Percentiles rank a stretch among this genome's conserved stretches.
phyloP scores from a whole-genome alignment of 2,329 filamentous ascomycete species.

The Nemania abortiva region DNA sequence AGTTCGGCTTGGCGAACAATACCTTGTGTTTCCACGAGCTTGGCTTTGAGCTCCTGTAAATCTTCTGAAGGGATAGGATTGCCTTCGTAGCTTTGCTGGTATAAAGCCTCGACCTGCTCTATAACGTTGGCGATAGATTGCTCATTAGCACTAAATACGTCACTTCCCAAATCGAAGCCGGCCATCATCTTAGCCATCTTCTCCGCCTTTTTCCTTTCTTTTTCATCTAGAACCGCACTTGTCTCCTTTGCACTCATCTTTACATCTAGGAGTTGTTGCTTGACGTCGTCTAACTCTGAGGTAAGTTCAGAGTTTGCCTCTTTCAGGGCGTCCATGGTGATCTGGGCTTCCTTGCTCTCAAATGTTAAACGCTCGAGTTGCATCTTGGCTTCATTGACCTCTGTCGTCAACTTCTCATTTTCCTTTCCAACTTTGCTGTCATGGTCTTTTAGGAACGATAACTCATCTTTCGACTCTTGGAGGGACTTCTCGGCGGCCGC shows the following conservation, averaged over 20 bases:
- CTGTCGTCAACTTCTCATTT: slow-evolving; percentile 86
- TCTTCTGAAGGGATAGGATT: slow-evolving; percentile 86
- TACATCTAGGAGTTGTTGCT: slow-evolving; percentile 94
- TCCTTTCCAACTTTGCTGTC: slow-evolving; percentile 86
- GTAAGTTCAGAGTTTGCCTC: slow-evolving; percentile 96
- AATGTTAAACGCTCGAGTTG: slow-evolving; percentile 95
- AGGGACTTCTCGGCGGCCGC: slow-evolving; percentile 83
- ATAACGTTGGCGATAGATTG: slow-evolving; percentile 85
- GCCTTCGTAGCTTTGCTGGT: slow-evolving; percentile 80
- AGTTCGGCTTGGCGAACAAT: slow-evolving; percentile 94
- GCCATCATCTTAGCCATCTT: slow-evolving; percentile 99
- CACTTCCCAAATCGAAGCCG: slow-evolving; percentile 91
- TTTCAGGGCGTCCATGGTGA: slow-evolving; percentile 97
- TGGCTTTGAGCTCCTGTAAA: slow-evolving; percentile 79
- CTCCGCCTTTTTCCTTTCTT: slow-evolving; percentile 98
- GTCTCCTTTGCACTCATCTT: slow-evolving; percentile 98
- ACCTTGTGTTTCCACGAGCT: slow-evolving; percentile 88
- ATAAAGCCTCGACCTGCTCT: slow-evolving; percentile 81
- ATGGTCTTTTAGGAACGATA: slow-evolving; percentile 86
- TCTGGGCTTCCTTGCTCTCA: slow-evolving; percentile 95
- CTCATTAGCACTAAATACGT: slow-evolving; percentile 95
- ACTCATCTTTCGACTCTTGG: slow-evolving; percentile 86
- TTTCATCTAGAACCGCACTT: slow-evolving; percentile 89
- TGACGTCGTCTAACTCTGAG: slow-evolving; percentile 90
- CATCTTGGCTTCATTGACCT: slow-evolving; percentile 95